Conservation (phyloP, 352 stramenopile species). For the Phytopythium litorale region DNA sequence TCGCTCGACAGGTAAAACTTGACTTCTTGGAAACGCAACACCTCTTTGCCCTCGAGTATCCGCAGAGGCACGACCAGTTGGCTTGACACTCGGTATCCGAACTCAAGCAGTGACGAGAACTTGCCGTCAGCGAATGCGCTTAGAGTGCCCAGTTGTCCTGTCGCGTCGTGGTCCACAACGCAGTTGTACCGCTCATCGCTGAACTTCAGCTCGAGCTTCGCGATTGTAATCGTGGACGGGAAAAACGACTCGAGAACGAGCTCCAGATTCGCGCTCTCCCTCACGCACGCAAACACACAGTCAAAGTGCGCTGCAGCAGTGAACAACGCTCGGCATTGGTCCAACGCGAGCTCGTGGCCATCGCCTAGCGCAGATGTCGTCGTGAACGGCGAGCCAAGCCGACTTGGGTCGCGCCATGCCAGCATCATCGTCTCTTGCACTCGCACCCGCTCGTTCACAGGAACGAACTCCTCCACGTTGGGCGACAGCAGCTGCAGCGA, state of each 20-base stretch:
- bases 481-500: constrained; percentile 75
- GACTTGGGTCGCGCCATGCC: constrained; percentile 52
- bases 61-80: constrained; percentile 43
- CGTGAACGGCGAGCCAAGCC: constrained; percentile 37
- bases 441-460: constrained; percentile 39
- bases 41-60: constrained; percentile 45
- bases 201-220: constrained; percentile 69
- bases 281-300: constrained; percentile 59
- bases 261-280: constrained; percentile 51
- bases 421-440: constrained; percentile 58
- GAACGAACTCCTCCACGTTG: constrained; percentile 66
- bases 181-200: constrained; percentile 75
- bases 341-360: constrained; percentile 42
- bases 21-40: constrained; percentile 61
- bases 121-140: constrained; percentile 21
- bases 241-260: constrained; percentile 56
- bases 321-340: constrained; percentile 52
- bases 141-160: constrained; percentile 1
- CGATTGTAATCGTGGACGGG: constrained; percentile 43
- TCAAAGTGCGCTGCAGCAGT: constrained; percentile 53
- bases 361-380: constrained; percentile 30
- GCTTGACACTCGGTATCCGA: constrained; percentile 32
- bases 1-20: constrained; percentile 45
- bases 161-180: constrained; percentile 41
- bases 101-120: constrained; percentile 44